Evolutionary conservation across 2,329 filamentous ascomycete species (phyloP).

Genomic region (Penicillium sp.): DNA sequence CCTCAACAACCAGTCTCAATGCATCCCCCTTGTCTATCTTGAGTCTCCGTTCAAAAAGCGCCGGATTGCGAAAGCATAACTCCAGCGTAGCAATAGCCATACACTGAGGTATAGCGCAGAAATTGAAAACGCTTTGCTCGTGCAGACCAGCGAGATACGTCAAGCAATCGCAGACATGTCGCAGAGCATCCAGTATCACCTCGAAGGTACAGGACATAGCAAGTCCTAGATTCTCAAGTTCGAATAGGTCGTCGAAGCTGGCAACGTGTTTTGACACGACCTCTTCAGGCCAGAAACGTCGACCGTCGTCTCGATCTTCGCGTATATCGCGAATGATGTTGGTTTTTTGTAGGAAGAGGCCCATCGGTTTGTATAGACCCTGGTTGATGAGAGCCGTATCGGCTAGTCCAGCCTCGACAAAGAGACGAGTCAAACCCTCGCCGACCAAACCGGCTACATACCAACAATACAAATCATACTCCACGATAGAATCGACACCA

Average conservation of each 20-base stretch:
- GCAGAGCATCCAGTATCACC: neutral
- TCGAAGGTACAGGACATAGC: neutral
- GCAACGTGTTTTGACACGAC: neutral
- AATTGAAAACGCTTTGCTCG: neutral
- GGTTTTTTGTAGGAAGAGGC: neutral
- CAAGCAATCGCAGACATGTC: neutral
- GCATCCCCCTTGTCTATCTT: neutral
- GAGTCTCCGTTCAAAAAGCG: neutral
- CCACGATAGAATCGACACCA: neutral
- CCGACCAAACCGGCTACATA: neutral
- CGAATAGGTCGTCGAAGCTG: neutral
- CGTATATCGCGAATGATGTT: neutral
- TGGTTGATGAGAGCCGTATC: neutral
- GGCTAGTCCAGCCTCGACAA: neutral
- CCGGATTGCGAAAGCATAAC: neutral
- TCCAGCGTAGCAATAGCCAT: slow-evolving; percentile 1
- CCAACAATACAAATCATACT: neutral
- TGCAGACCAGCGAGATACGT: neutral
- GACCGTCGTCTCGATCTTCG: neutral
- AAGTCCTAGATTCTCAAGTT: neutral
- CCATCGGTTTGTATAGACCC: neutral
- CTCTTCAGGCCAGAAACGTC: neutral
- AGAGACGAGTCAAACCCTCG: neutral
- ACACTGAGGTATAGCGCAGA: neutral
- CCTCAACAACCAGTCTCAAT: neutral